phyloP scores from a whole-genome alignment of 805 yeast species.

The Nakazawaea laoshanensis region DNA sequence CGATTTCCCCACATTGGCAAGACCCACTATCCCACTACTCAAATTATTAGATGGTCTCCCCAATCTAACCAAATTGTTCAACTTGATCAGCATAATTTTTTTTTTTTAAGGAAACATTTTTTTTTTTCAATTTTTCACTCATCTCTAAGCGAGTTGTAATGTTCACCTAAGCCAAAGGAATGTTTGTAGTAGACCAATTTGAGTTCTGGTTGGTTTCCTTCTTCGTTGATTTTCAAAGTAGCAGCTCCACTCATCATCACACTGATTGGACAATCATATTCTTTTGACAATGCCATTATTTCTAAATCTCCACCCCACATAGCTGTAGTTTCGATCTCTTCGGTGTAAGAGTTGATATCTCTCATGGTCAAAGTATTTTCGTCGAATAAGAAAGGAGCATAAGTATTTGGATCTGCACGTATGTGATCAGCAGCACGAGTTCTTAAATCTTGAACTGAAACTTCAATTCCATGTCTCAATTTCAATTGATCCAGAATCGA shows the following conservation, averaged over 20 bases:
- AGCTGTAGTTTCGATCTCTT: constrained; percentile 64
- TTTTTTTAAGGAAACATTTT: not conserved
- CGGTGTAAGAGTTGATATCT: constrained; percentile 61
- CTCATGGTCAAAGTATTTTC: constrained; percentile 59
- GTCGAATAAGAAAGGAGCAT: constrained; percentile 75
- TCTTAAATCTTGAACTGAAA: constrained; percentile 48
- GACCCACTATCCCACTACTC: constrained; percentile 83
- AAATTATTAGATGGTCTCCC: constrained; percentile 33
- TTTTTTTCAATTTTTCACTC: not conserved
- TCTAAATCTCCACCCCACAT: constrained; percentile 98
- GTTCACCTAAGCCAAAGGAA: constrained; percentile 87
- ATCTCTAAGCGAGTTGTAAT: constrained; percentile 67
- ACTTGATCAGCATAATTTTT: no score
- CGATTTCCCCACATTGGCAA: constrained; percentile 92
- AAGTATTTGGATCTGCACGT: constrained; percentile 55
- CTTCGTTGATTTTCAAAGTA: constrained; percentile 53
- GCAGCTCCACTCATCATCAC: constrained; percentile 75
- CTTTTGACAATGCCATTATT: constrained; percentile 68
- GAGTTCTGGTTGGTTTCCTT: constrained; percentile 43
- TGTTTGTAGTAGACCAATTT: constrained; percentile 78
- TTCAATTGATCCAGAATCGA: constrained; percentile 73
- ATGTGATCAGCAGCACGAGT: constrained; percentile 59
- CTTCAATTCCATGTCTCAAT: constrained; percentile 35
- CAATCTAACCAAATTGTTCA: constrained; percentile 12
- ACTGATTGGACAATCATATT: constrained; percentile 65